Evolutionary conservation across 768 basidiomycete genomes (phyloP), one percentile per base, ranked within the genome.

Genomic region (Leccinum broughii): DNA sequence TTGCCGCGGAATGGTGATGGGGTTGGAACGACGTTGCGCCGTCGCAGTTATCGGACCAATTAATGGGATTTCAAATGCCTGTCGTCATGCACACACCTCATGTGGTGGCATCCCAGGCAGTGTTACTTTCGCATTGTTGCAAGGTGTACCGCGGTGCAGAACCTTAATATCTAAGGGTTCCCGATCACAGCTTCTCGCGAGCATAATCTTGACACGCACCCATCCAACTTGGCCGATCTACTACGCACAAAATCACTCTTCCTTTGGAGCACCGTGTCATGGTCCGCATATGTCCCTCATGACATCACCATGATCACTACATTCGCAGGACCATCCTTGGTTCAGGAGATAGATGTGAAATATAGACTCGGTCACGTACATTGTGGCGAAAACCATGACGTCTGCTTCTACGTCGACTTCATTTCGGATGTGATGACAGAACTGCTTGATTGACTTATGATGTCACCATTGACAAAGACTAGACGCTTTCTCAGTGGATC

Each of bases 191-290:
- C 24, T 81, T 79, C 14, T 77, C 60, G 55, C 68, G 60, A 11
- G 62, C 61, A 53, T 54, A 67, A 22, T 62, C 58, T 32, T 57
- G 56, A 56, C 61, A 64, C 35, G 54, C 72, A 1, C 80, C 79
- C 8, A 77, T 70, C 20, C n/a, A 34, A 84, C 63, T 67, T 88
- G 85, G 0, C 86, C 85, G 70, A 64, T 86, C 78, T 34, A 88
- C 60, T 34, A 88, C 60, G 30, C 86, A 81, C 88, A 86, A 83
- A 17, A 87, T 71, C 17, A 77, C 72, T 52, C 74, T 58, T 85
- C 73, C 60, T 77, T 72, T 44, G 76, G 66, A 1, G 74, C 77
- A 3, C 81, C 64, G 20, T 20, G 3, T 20, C 79, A 75, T 11
- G 79, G 72, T 0, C 80, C 82, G 35, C 81, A 78, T 11, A 87